Base-by-base conservation (phyloP, 1,284 basidiomycete species). In the Tylopilus sp. region DNA sequence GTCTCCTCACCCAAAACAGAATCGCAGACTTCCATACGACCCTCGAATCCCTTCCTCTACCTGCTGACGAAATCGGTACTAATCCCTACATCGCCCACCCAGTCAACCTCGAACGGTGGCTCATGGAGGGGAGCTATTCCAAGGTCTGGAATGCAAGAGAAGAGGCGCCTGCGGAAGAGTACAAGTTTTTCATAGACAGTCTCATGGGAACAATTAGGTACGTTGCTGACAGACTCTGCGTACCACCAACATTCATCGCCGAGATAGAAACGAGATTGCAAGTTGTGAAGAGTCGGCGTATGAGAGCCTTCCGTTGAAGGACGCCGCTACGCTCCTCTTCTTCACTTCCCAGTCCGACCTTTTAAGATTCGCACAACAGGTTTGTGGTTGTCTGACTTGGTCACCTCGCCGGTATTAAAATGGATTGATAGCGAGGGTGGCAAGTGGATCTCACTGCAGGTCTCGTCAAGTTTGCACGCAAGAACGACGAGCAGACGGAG, bases 21-120 rank as follows among this genome's bases (percentile, higher is more conserved):
- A 97, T 98, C 65, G 92, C 96, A 36, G 90, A 96, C 64, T 99
- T 99, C 75, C 97, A 99, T 69, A 97, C 93, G n/a, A 86, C 92
- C n/a, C 82, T 99, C 50, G 97, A 99, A 69, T 89, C 91, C n/a
- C 80, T 99, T 18, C 84, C 84, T 2, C 74, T 95, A 23, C 79
- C 83, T 39, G 79, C 85, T 0, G 84, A 89, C 54, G 78, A 81
- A 38, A 81, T 90, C 55, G 73, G 81, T 31, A 76, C 81, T 26
- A 92, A 92, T 66, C 82, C 83, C 15, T 94, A 81, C 66, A 86
- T 95, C 58, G 80, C 81, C 50, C 89, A 93, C 66, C 89, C 91
- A 2, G 86, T 94, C 49, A 92, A 93, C 65, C 78, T 94, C 51
- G 97, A 99, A 69, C 78, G 92, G 43, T 98, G 95, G 92, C 78